A percentile compares a stretch with the other conserved stretches of the same genome.
Evolutionary conservation across 495 filamentous ascomycete genomes (phyloP).

Genomic region (Pseudoneurospora amorphoporcata): DNA sequence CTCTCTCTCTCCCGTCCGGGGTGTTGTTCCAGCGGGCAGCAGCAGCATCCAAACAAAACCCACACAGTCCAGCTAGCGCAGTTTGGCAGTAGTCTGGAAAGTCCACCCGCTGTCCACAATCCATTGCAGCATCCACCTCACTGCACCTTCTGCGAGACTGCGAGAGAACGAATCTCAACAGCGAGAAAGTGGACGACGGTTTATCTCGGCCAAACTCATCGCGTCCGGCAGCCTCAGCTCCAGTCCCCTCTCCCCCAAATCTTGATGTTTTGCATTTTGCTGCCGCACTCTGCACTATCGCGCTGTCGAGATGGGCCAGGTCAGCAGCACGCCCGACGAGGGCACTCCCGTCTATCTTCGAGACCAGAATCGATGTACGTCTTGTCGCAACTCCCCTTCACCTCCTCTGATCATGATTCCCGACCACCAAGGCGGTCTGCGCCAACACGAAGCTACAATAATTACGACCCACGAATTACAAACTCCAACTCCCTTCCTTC

Average conservation of each 20-base stretch:
- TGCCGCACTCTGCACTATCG: background rate
- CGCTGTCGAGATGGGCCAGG: slow-evolving; percentile 69
- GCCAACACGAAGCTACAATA: background rate
- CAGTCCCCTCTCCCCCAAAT: background rate
- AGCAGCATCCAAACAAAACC: background rate
- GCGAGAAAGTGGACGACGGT: background rate
- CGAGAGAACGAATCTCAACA: background rate
- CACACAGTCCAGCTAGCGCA: background rate
- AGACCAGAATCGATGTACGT: slow-evolving; percentile 79
- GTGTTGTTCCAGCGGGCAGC: background rate
- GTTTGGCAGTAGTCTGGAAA: background rate
- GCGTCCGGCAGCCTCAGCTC: background rate
- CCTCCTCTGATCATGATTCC: background rate
- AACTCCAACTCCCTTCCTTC: background rate
- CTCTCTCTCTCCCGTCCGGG: background rate
- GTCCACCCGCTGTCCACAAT: background rate
- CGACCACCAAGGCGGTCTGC: background rate
- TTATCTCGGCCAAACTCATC: background rate
- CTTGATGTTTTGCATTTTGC: background rate
- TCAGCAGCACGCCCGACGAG: slow-evolving; percentile 85
- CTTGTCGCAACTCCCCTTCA: slow-evolving; percentile 5
- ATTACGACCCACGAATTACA: background rate
- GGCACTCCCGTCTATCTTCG: slow-evolving; percentile 71
- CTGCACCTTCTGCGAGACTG: background rate
- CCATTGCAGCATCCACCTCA: background rate